These are phyloP conservation scores for Penicillium sp. DNA, from an alignment of 2,329 filamentous ascomycete genomes.

Conservation along the genomic window DNA sequence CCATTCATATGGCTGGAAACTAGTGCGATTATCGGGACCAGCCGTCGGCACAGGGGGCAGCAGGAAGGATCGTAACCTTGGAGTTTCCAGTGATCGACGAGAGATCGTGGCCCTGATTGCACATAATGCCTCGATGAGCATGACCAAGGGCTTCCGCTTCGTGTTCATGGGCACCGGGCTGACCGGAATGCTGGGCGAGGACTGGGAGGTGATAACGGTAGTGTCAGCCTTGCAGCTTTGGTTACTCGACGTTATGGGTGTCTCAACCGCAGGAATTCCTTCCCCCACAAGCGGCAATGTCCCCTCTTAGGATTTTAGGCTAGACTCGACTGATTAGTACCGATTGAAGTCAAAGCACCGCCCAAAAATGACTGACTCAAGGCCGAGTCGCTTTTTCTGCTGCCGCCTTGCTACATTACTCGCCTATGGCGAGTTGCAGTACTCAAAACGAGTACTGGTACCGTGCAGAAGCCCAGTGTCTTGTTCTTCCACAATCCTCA, in stretches of 20 bases:
- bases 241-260: slow-evolving; percentile 7
- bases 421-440: too few species aligned
- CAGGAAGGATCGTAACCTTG: slow-evolving; percentile 9
- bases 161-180: slow-evolving; percentile 11
- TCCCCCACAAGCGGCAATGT: not conserved
- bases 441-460: too few species aligned
- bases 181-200: slow-evolving; percentile 11
- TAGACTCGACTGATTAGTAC: too few species aligned
- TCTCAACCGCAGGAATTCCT: not conserved
- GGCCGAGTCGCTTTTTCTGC: too few species aligned
- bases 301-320: not conserved
- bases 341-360: too few species aligned
- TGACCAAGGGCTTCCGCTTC: slow-evolving; percentile 15
- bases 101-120: slow-evolving; percentile 19
- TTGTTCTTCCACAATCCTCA: too few species aligned
- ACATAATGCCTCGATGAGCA: slow-evolving; percentile 18
- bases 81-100: slow-evolving; percentile 15
- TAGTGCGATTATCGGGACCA: slow-evolving; percentile 11
- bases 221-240: slow-evolving; percentile 16
- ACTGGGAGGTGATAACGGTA: slow-evolving; percentile 15
- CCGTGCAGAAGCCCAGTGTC: too few species aligned
- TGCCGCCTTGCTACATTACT: too few species aligned
- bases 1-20: slow-evolving; percentile 13
- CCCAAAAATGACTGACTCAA: too few species aligned
- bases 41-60: not conserved